Evolutionary conservation across 2,329 filamentous ascomycete genomes (phyloP), one percentile per base, ranked within the genome.

Genomic region (Uncinocarpus reesii): DNA sequence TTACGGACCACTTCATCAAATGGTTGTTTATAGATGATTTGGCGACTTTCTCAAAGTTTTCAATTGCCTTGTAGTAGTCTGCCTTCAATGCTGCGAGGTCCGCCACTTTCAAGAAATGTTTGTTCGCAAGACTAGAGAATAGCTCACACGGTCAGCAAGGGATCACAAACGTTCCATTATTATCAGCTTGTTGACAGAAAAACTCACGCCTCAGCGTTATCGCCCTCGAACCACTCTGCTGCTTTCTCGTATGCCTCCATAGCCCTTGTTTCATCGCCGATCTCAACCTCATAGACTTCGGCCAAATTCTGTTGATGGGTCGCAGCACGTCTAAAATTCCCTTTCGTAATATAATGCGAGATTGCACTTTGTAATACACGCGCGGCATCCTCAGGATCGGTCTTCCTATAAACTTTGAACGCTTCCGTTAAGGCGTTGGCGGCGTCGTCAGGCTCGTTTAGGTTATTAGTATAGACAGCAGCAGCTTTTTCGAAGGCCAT

Each of bases 361-460:
- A 96, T 87, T 34, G 88, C 84, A 55, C 81, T 71, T 55, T 87
- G 79, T 48, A 95, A 72, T 61, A 86, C 88, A 53, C 86, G 75
- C 36, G 84, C 86, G 13, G 89, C 90, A 60, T 90, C 83, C 62
- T 86, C 76, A 16, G 88, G 88, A 59, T 86, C 81, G 46, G 84
- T 81, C 69, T 88, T 93, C 60, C 83, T 79, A 71, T 95, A 96
- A 52, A 87, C 84, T 73, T 96, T 95, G 77, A 89, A 96, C 45
- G 92, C 92, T 65, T 96, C 89, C 60, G 83, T 79, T 52, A 88
- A 73, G 41, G 84, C 83, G 68, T 94, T 93, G 55, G 90, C 89
- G 41, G 88, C 87, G 63, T 96, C 92, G 64, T 94, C 86, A 35
- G 84, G 86, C 62, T 96, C 89, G 63, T 88, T 93, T 43, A 96